Evolutionary conservation across 2,329 filamentous ascomycete species (phyloP).

Genomic region (Aspergillus unguis): DNA sequence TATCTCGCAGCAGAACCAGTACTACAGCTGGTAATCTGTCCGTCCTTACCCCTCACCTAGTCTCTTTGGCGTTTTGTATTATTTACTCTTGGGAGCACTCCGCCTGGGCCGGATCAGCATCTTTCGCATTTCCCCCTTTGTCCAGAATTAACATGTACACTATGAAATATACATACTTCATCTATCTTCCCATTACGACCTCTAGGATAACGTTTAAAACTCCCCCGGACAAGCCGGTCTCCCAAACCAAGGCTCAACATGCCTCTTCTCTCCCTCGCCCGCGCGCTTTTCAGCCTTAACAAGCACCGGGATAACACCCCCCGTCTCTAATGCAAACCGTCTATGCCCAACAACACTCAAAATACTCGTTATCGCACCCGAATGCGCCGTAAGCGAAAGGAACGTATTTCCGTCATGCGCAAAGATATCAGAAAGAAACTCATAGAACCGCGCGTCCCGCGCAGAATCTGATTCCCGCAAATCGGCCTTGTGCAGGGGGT

Average conservation of each 20-base stretch:
- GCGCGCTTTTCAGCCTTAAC: slow-evolving; percentile 40
- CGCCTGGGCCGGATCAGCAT: slow-evolving; percentile 19
- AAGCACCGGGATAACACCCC: slow-evolving; percentile 51
- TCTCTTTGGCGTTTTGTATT: slow-evolving; percentile 30
- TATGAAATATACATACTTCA: slow-evolving; percentile 11
- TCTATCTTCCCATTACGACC: background rate
- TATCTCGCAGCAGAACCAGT: slow-evolving; percentile 78
- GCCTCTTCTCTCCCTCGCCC: slow-evolving; percentile 18
- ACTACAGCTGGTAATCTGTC: slow-evolving; percentile 76
- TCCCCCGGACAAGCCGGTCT: slow-evolving; percentile 23
- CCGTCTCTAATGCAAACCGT: slow-evolving; percentile 47
- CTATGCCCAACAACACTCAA: slow-evolving; percentile 47
- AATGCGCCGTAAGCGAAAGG: slow-evolving; percentile 57
- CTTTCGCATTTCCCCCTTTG: background rate
- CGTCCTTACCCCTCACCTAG: slow-evolving; percentile 3
- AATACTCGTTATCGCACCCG: slow-evolving; percentile 56
- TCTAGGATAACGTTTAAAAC: background rate
- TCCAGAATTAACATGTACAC: slow-evolving; percentile 10
- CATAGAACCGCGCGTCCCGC: slow-evolving; percentile 46
- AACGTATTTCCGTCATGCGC: slow-evolving; percentile 45
- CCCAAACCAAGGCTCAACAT: slow-evolving; percentile 25
- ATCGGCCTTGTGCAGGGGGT: slow-evolving; percentile 51
- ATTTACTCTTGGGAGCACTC: slow-evolving; percentile 24
- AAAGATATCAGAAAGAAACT: slow-evolving; percentile 55
- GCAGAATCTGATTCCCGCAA: slow-evolving; percentile 49